Evolutionary conservation across 192 early-diverging fungal species (phyloP), one percentile per base, ranked within the genome.

Genomic region (Allomyces macrogynus): DNA sequence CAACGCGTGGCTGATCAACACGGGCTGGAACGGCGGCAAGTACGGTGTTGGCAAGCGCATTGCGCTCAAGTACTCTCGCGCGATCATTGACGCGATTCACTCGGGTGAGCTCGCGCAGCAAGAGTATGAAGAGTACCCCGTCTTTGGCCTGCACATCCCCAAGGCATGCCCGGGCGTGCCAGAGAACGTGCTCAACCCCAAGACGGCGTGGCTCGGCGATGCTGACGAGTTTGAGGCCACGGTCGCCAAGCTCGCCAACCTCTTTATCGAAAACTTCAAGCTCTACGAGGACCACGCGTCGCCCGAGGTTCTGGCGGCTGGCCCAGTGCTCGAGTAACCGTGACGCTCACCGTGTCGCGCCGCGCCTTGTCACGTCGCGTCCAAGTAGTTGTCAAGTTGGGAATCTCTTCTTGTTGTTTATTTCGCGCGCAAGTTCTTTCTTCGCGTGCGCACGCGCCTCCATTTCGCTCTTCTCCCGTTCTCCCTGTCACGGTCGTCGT

Each of bases 1-100:
- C 64, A 76, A 88, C 76, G 91, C 87, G 63, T 97, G 91, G 90
- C 78, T 88, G 71, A 87, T 95, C 82, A n/a, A n/a, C n/a, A n/a
- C n/a, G n/a, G n/a, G n/a, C n/a, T n/a, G n/a, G n/a, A n/a, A n/a
- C n/a, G n/a, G 95, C 75, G 95, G 95, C 64, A 80, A 80, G 61
- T 90, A 93, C 74, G 92, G 90, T 66, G 72, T 77, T 32, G 93
- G 91, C 63, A 86, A 91, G 80, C 88, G 95, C 43, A 91, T 93
- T 68, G 78, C 91, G 42, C 86, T 97, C 68, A 93, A 91, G 83
- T 94, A 97, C 83, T 89, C 91, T 63, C 89, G 94, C 67, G 92
- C 92, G 68, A 93, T 97, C 72, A 89, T 97, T 66, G 92, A 97
- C 73, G 88, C 94, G 61, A 95, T 97, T 75, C 94, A 97, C 86